Percentiles rank a stretch among this genome's conserved stretches.
Conservation (phyloP, 2,329 filamentous ascomycete genomes). For the Verticillium tricorpus region DNA sequence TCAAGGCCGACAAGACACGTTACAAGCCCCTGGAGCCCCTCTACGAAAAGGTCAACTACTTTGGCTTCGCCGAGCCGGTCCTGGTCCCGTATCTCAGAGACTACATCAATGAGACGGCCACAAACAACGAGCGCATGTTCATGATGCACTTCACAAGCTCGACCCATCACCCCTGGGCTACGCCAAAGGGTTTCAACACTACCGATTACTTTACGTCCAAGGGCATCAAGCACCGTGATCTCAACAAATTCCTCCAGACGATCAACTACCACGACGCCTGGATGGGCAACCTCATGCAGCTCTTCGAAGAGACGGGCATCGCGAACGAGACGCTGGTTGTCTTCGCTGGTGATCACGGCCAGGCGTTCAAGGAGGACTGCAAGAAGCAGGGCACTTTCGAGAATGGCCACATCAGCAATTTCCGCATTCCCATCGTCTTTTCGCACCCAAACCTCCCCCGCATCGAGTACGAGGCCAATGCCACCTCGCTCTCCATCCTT, state of each 20-base stretch:
- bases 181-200: slow-evolving; percentile 24
- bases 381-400: slow-evolving; percentile 32
- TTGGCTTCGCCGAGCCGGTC: slow-evolving; percentile 35
- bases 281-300: slow-evolving; percentile 30
- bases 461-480: slow-evolving; percentile 31
- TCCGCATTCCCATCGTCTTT: slow-evolving; percentile 37
- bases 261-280: slow-evolving; percentile 33
- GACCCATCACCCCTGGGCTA: slow-evolving; percentile 38
- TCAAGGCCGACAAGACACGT: slow-evolving; percentile 2
- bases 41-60: slow-evolving; percentile 29
- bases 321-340: slow-evolving; percentile 40
- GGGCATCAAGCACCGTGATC: slow-evolving; percentile 12
- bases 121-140: slow-evolving; percentile 25
- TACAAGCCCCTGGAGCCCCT: background rate
- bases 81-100: slow-evolving; percentile 32
- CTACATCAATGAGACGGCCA: slow-evolving; percentile 22
- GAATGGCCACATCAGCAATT: slow-evolving; percentile 38
- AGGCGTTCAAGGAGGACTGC: slow-evolving; percentile 35
- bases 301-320: slow-evolving; percentile 37
- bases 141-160: slow-evolving; percentile 29
- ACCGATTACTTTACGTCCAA: slow-evolving; percentile 23
- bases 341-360: slow-evolving; percentile 38
- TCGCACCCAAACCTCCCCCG: slow-evolving; percentile 36
- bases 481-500: slow-evolving; percentile 36
- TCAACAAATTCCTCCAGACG: slow-evolving; percentile 37